Conservation (phyloP, 108 stramenopile genomes). For the Cylindrotheca fusiformis region DNA sequence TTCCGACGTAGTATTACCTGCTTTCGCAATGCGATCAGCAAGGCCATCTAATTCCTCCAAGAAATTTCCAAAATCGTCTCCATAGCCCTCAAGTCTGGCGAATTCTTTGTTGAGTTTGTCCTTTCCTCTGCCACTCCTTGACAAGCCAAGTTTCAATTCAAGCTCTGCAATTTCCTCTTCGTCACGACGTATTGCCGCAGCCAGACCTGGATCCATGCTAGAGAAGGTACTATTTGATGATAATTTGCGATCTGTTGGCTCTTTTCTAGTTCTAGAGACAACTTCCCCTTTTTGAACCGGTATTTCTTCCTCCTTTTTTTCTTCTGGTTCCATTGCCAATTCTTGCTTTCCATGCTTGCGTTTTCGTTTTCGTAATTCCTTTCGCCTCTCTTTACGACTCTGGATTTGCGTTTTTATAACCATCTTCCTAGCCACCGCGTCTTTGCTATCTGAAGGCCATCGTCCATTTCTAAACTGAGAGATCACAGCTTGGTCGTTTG, state of each 20-base stretch:
- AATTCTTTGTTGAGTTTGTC: constrained; percentile 65
- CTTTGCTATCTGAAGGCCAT: no score
- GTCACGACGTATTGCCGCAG: constrained; percentile 66
- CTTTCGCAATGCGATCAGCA: constrained; percentile 15
- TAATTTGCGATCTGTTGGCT: background rate
- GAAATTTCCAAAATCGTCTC: constrained; percentile 86
- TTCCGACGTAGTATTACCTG: background rate
- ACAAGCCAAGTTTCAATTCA: constrained; percentile 61
- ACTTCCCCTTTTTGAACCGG: background rate
- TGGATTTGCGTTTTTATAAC: constrained; percentile 16
- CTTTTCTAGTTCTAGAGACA: background rate
- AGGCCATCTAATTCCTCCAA: constrained; percentile 71
- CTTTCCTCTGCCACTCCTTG: constrained; percentile 22
- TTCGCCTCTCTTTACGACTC: constrained; percentile 27
- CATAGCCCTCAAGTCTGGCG: constrained; percentile 80
- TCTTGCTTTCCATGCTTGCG: background rate
- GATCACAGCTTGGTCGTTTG: no score
- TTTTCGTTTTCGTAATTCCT: constrained; percentile 22
- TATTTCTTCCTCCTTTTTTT: background rate
- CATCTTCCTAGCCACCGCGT: constrained; percentile 10
- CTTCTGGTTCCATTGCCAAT: constrained; percentile 1
- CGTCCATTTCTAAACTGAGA: no score
- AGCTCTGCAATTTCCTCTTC: constrained; percentile 82
- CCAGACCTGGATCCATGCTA: constrained; percentile 54
- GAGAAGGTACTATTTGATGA: constrained; percentile 15